Percentiles rank a stretch among this genome's conserved stretches.
These are phyloP conservation scores for Dorcoceras hygrometricum DNA, from an alignment of 257 asterid species.

Conservation along the genomic window DNA sequence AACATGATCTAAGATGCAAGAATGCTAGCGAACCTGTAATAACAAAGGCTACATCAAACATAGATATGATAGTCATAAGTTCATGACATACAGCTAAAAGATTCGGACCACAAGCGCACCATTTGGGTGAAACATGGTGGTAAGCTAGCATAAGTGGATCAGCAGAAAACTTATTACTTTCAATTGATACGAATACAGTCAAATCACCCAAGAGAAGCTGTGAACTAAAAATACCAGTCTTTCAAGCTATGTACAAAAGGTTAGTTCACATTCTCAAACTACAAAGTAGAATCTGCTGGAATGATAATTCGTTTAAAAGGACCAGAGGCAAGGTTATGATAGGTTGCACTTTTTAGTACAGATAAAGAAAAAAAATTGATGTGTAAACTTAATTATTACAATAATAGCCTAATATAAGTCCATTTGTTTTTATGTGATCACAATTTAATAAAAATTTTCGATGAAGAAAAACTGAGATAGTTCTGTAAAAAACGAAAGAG, in stretches of 20 bases:
- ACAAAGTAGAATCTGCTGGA: too few relatives aligned
- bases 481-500: too few relatives aligned
- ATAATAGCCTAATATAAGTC: too few relatives aligned
- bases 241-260: too few relatives aligned
- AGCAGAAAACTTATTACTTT: neutral
- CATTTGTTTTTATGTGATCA: too few relatives aligned
- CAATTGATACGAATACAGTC: neutral
- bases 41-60: neutral
- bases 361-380: too few relatives aligned
- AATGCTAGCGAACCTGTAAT: neutral
- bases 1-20: neutral
- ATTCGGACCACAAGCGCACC: constrained; percentile 5
- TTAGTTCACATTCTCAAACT: too few relatives aligned
- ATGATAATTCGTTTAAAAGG: too few relatives aligned
- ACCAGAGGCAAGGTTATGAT: too few relatives aligned
- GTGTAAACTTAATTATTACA: neutral
- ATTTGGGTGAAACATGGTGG: neutral
- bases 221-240: neutral
- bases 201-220: neutral
- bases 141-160: neutral
- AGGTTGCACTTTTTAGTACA: too few relatives aligned
- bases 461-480: too few relatives aligned
- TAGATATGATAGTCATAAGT: neutral
- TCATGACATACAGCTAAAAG: neutral
- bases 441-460: too few relatives aligned